Evolutionary conservation across 441 rosid species (phyloP).

Genomic region (Bocquillonia castaneifolia): DNA sequence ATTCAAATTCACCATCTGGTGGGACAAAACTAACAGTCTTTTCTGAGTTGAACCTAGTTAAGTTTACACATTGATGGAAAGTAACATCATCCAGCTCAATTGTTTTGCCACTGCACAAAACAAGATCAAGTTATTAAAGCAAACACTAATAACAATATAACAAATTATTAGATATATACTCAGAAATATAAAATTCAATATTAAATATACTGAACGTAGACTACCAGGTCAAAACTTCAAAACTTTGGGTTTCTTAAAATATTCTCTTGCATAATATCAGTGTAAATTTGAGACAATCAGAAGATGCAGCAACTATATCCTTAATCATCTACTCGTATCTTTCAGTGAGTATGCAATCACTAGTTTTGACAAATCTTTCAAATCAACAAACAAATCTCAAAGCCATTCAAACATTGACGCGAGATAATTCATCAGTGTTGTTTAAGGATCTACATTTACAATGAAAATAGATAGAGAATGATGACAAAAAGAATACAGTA

Average conservation of each 20-base stretch:
- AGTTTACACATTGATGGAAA: conserved; percentile 95
- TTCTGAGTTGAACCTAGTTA: conserved; percentile 96
- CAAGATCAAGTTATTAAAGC: conserved; percentile 5
- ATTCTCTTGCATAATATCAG: background rate
- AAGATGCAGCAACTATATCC: background rate
- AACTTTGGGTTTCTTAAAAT: background rate
- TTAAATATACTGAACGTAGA: background rate
- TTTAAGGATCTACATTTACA: background rate
- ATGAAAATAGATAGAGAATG: background rate
- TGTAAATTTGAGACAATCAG: background rate
- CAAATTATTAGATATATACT: too few species aligned
- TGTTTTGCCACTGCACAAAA: conserved; percentile 85
- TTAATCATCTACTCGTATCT: too few species aligned
- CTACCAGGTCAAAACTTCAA: background rate
- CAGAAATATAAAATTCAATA: background rate
- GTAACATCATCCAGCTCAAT: conserved; percentile 99
- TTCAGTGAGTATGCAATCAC: too few species aligned
- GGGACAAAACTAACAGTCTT: conserved; percentile 99
- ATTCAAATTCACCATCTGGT: conserved; percentile 99
- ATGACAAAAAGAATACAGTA: background rate
- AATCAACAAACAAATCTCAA: background rate
- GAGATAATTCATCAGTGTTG: background rate
- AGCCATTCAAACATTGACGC: background rate
- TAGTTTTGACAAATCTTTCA: background rate
- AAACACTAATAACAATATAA: background rate